Evolutionary conservation across 768 basidiomycete species (phyloP), one percentile per base, ranked within the genome.

Genomic region (Tricholoma terreum): DNA sequence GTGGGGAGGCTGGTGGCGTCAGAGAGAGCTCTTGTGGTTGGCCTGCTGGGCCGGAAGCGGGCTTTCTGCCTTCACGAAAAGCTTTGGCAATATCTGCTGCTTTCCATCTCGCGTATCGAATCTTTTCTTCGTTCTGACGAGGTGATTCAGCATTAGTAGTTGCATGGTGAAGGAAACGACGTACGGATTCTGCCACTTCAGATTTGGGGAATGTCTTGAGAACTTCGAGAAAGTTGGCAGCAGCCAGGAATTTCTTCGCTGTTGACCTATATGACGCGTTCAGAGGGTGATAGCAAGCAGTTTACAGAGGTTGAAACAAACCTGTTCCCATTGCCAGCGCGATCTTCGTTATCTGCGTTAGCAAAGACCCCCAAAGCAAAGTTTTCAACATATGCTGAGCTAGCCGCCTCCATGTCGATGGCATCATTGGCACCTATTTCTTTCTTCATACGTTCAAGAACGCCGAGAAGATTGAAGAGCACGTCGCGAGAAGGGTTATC

Each of bases 71-170:
- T 70, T 98, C 96, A n/a, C 95, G 86, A 67, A 94, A 83, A 1
- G 96, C 94, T 71, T 92, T 98, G 15, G 92, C 85, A 17, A 98
- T 94, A 60, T 97, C 94, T 11, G 90, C 88, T 35, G 96, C 96
- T 70, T 98, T 98, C 95, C 97, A 99, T 70, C 97, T 93, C 4
- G 94, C 84, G 73, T 98, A 99, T 55, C 84, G 86, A 34, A 96
- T 84, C 72, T 97, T 98, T 60, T 90, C 90, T 63, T 86, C 86
- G 60, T 85, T 84, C 92, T 96, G 61, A 17, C 31, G 2, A 8
- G 50, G 22, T 34, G 30, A 57, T 17, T 56, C 22, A 56, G 46
- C 14, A 51, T 40, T 38, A 31, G 43, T 30, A 36, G 15, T 21
- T 24, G 19, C 15, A 6, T 40, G 30, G 15, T 27, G 11, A 57